Percentiles rank a stretch among this genome's conserved stretches.
phyloP scores from a whole-genome alignment of 2,329 filamentous ascomycete genomes.

The Aspergillus sp. region DNA sequence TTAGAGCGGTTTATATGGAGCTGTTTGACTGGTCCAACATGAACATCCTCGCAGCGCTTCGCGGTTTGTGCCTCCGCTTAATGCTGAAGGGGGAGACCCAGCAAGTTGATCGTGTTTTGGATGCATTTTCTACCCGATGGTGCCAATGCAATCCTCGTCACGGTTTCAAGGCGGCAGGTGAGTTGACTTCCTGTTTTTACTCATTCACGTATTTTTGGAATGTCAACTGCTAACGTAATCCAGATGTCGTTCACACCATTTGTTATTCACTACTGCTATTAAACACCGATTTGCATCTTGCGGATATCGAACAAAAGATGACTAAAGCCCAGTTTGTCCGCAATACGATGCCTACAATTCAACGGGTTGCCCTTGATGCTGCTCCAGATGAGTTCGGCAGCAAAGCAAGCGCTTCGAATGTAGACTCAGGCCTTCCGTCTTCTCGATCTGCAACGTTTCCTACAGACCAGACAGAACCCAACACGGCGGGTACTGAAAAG shows the following conservation, averaged over 20 bases:
- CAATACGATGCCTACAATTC: slow-evolving; percentile 90
- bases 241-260: slow-evolving; percentile 94
- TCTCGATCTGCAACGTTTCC: slow-evolving; percentile 8
- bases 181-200: slow-evolving; percentile 31
- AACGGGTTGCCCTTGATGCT: slow-evolving; percentile 72
- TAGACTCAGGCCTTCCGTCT: slow-evolving; percentile 36
- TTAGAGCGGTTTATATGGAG: slow-evolving; percentile 82
- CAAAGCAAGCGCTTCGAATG: slow-evolving; percentile 34
- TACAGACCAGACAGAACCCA: slow-evolving; percentile 18
- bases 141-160: slow-evolving; percentile 89
- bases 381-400: slow-evolving; percentile 65
- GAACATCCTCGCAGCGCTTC: slow-evolving; percentile 75
- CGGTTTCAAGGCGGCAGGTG: slow-evolving; percentile 85
- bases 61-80: slow-evolving; percentile 77
- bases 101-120: slow-evolving; percentile 91
- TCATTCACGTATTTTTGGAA: not conserved
- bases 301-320: slow-evolving; percentile 96
- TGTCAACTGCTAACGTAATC: slow-evolving; percentile 22
- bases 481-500: slow-evolving; percentile 20
- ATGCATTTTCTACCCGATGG: slow-evolving; percentile 87
- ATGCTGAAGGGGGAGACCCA: slow-evolving; percentile 90
- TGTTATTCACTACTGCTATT: slow-evolving; percentile 93
- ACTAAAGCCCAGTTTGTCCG: slow-evolving; percentile 91
- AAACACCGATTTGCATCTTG: slow-evolving; percentile 93
- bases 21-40: slow-evolving; percentile 82